These are phyloP conservation scores for Xylariaceae sp. DNA, from an alignment of 2,329 filamentous ascomycete species.

Conservation along the genomic window DNA sequence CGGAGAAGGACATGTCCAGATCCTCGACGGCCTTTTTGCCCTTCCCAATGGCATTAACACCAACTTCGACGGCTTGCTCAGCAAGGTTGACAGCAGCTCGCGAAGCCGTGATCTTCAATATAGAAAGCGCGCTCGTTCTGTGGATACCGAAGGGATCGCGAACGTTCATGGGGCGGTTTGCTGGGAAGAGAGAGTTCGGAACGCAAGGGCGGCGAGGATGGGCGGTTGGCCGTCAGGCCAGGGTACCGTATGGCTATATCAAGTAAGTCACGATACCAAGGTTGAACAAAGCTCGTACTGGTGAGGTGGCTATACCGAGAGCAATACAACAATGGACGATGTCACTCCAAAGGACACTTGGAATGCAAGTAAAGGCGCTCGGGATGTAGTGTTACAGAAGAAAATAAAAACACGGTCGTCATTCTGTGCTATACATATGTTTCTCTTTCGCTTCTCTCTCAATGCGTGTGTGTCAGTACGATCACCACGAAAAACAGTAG, in stretches of 20 bases:
- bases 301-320: conserved; percentile 11
- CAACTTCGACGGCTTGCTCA: conserved; percentile 56
- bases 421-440: conserved; percentile 14
- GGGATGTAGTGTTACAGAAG: conserved; percentile 13
- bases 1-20: conserved; percentile 66
- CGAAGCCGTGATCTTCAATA: conserved; percentile 56
- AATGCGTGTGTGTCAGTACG: too few relatives aligned
- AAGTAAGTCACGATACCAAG: conserved; percentile 2
- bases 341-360: not conserved
- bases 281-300: not conserved
- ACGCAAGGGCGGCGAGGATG: conserved; percentile 26
- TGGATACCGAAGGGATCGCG: conserved; percentile 54
- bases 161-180: conserved; percentile 45
- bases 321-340: conserved; percentile 3
- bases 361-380: conserved; percentile 10
- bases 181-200: conserved; percentile 20
- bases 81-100: conserved; percentile 52
- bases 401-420: conserved; percentile 8
- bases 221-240: not conserved
- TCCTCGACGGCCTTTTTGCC: conserved; percentile 44
- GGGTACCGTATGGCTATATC: conserved; percentile 5
- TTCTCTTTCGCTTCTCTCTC: conserved; percentile 11
- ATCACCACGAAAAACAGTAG: too few relatives aligned
- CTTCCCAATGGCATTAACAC: conserved; percentile 54
- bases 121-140: conserved; percentile 43